phyloP scores from a whole-genome alignment of 805 yeast genomes.

The Ogataea degrootiae region DNA sequence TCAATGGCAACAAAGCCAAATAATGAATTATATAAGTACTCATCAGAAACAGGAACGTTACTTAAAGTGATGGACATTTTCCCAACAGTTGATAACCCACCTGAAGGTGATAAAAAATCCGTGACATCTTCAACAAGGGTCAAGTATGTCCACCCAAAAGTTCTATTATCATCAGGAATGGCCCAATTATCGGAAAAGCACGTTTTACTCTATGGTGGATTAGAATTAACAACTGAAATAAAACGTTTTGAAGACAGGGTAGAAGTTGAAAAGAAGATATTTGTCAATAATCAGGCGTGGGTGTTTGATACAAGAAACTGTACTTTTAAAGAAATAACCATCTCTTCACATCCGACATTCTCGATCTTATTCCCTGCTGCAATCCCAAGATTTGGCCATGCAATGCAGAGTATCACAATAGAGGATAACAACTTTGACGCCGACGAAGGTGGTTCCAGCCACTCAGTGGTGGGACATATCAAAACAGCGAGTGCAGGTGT shows the following conservation, averaged over 20 bases:
- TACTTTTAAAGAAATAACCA: slow-evolving; percentile 43
- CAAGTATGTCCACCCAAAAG: slow-evolving; percentile 39
- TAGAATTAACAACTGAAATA: slow-evolving; percentile 38
- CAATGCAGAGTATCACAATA: slow-evolving; percentile 18
- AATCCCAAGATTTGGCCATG: slow-evolving; percentile 32
- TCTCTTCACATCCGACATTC: slow-evolving; percentile 28
- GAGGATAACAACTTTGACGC: slow-evolving; percentile 23
- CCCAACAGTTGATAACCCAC: neutral
- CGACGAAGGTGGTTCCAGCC: slow-evolving; percentile 5
- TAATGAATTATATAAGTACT: slow-evolving; percentile 31
- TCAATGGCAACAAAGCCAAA: slow-evolving; percentile 40
- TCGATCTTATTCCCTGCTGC: slow-evolving; percentile 22
- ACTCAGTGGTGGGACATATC: slow-evolving; percentile 1
- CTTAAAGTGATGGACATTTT: slow-evolving; percentile 16
- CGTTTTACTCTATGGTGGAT: slow-evolving; percentile 67
- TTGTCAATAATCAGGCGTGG: slow-evolving; percentile 46
- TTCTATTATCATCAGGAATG: slow-evolving; percentile 44
- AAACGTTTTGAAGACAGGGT: slow-evolving; percentile 35
- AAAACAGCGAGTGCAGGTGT: neutral
- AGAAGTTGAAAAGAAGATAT: slow-evolving; percentile 26
- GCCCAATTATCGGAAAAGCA: slow-evolving; percentile 51
- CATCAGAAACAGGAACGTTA: slow-evolving; percentile 36
- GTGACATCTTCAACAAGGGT: neutral
- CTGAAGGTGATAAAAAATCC: slow-evolving; percentile 9
- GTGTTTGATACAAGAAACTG: slow-evolving; percentile 50